phyloP scores from a whole-genome alignment of 768 basidiomycete species.

The Auricularia cornea region DNA sequence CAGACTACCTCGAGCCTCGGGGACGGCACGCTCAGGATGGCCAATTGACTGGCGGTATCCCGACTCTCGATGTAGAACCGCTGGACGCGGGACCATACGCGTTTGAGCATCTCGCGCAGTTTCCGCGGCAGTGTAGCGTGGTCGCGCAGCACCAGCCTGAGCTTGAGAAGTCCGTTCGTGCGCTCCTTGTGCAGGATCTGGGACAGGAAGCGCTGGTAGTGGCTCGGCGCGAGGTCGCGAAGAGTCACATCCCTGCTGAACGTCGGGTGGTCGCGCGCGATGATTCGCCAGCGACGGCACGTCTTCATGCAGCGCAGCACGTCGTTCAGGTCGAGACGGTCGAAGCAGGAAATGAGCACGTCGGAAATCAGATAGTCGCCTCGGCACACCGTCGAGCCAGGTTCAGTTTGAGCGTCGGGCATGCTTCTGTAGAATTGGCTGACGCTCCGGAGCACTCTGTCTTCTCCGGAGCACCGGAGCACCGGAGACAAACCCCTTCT shows the following conservation, averaged over 20 bases:
- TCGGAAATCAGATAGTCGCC: background rate
- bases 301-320: background rate
- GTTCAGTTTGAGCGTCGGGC: too few relatives aligned
- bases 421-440: too few relatives aligned
- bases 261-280: background rate
- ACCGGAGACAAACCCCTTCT: too few relatives aligned
- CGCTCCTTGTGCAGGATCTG: background rate
- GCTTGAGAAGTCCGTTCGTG: background rate
- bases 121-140: background rate
- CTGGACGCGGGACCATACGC: background rate
- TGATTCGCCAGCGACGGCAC: background rate
- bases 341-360: background rate
- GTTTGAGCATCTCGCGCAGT: background rate
- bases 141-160: background rate
- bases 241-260: background rate
- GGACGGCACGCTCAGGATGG: background rate
- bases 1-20: background rate
- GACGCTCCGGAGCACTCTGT: too few relatives aligned
- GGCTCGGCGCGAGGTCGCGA: background rate
- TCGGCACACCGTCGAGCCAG: background rate
- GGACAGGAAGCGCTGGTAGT: background rate
- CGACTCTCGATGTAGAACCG: background rate
- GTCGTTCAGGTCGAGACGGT: background rate
- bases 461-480: too few relatives aligned
- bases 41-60: background rate